Percentiles rank a stretch among this genome's conserved stretches.
These are phyloP conservation scores for Proliferodiscus dingleyae DNA, from an alignment of 2,329 filamentous ascomycete genomes.

Conservation along the genomic window DNA sequence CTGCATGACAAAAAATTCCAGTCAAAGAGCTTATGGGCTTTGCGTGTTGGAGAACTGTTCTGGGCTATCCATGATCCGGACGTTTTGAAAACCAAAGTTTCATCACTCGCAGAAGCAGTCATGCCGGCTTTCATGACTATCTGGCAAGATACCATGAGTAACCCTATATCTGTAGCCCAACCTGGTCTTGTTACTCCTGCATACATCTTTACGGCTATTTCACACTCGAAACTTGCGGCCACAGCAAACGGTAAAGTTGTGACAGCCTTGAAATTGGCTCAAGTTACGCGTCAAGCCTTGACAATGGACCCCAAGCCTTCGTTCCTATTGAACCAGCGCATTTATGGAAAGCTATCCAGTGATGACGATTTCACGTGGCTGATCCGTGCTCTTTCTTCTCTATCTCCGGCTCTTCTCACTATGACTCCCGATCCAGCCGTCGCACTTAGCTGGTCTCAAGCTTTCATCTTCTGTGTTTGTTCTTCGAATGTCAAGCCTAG, in stretches of 20 bases:
- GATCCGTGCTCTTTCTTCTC: constrained; percentile 60
- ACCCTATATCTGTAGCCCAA: constrained; percentile 74
- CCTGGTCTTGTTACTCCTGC: constrained; percentile 76
- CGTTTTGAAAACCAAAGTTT: constrained; percentile 42
- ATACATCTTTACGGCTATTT: constrained; percentile 66
- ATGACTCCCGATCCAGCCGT: constrained; percentile 45
- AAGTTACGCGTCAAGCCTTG: constrained; percentile 61
- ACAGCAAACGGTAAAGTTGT: constrained; percentile 52
- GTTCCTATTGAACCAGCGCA: constrained; percentile 76
- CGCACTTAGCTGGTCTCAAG: constrained; percentile 74
- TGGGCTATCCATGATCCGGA: constrained; percentile 48
- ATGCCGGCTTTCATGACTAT: constrained; percentile 57
- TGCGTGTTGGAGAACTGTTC: constrained; percentile 67
- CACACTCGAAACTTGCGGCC: constrained; percentile 47
- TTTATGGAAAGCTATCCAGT: constrained; percentile 73
- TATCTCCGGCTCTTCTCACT: constrained; percentile 46
- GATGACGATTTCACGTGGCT: constrained; percentile 79
- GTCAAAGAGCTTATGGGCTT: constrained; percentile 74
- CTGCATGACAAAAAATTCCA: constrained; percentile 78
- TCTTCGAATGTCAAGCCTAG: constrained; percentile 55
- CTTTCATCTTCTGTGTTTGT: constrained; percentile 73
- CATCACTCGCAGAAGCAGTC: constrained; percentile 49
- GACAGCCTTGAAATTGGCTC: constrained; percentile 54
- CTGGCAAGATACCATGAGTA: constrained; percentile 73
- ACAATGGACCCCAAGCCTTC: constrained; percentile 75